Evolutionary conservation across 2,329 filamentous ascomycete genomes (phyloP).

Genomic region (Sporothrix curviconia): DNA sequence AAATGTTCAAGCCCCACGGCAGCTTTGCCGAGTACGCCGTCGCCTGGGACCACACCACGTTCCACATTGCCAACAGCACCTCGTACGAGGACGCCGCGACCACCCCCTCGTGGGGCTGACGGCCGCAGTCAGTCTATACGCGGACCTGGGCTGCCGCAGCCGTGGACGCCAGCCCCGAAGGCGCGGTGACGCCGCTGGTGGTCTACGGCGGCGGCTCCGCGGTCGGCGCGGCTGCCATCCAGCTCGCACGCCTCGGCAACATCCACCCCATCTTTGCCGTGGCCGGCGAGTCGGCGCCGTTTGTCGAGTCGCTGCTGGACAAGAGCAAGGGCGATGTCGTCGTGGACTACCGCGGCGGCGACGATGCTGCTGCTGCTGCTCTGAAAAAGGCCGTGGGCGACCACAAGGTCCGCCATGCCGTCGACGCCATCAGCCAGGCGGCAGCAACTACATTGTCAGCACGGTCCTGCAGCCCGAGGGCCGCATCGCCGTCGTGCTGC

Average conservation of each 20-base stretch:
- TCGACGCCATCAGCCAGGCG: constrained; percentile 38
- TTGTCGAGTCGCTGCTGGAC: constrained; percentile 41
- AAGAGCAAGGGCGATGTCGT: constrained; percentile 42
- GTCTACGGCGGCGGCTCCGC: constrained; percentile 43
- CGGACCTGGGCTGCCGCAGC: constrained; percentile 32
- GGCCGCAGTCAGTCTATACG: constrained; percentile 33
- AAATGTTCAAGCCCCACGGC: constrained; percentile 30
- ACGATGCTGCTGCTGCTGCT: constrained; percentile 37
- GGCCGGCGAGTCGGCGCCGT: constrained; percentile 39
- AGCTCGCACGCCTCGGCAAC: constrained; percentile 40
- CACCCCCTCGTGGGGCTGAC: constrained; percentile 40
- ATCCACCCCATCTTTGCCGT: constrained; percentile 50
- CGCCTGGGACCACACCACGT: constrained; percentile 34
- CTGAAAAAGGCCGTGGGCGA: constrained; percentile 27
- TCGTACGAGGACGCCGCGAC: constrained; percentile 37
- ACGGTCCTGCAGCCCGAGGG: constrained; percentile 30
- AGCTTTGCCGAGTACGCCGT: constrained; percentile 38
- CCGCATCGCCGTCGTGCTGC: constrained; percentile 24
- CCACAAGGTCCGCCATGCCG: constrained; percentile 34
- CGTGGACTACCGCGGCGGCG: constrained; percentile 49
- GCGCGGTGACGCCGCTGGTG: constrained; percentile 21
- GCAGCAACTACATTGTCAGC: constrained; percentile 32
- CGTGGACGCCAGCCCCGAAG: constrained; percentile 32
- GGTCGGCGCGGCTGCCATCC: constrained; percentile 46
- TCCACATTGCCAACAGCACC: constrained; percentile 32